These are phyloP conservation scores for Spirogloea muscicola DNA, from an alignment of 139 green algal species.

Conservation along the genomic window DNA sequence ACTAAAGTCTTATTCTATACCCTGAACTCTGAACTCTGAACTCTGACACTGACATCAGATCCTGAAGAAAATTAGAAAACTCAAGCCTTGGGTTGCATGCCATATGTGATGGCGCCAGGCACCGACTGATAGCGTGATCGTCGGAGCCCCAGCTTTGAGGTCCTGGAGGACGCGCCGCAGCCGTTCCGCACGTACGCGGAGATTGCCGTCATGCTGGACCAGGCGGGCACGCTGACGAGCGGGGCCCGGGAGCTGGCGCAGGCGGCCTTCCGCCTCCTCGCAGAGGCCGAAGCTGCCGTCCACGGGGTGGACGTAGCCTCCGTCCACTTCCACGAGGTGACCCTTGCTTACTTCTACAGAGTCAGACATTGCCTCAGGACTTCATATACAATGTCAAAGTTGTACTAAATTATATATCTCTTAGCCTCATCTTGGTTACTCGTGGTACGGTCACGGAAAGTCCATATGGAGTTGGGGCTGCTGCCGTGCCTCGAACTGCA, in stretches of 20 bases:
- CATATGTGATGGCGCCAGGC: no score
- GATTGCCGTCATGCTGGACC: constrained; percentile 18
- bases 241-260: constrained; percentile 15
- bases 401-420: not conserved
- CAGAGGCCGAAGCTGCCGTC: constrained; percentile 31
- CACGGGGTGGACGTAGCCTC: constrained; percentile 29
- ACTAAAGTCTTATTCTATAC: no score
- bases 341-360: not conserved
- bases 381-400: not conserved
- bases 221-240: constrained; percentile 12
- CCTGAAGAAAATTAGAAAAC: no score
- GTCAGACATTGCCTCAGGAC: not conserved
- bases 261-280: constrained; percentile 22
- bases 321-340: constrained; percentile 47
- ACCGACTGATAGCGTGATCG: no score
- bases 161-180: constrained; percentile 14
- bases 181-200: constrained; percentile 27
- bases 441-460: not conserved
- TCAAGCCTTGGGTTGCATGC: no score
- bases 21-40: no score
- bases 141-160: constrained; percentile 12
- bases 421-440: not conserved
- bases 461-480: not conserved
- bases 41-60: no score
- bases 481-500: not conserved